Percentiles rank a stretch among this genome's conserved stretches.
Evolutionary conservation across 352 stramenopile species (phyloP).

Genomic region (Nothophytophthora sp.): DNA sequence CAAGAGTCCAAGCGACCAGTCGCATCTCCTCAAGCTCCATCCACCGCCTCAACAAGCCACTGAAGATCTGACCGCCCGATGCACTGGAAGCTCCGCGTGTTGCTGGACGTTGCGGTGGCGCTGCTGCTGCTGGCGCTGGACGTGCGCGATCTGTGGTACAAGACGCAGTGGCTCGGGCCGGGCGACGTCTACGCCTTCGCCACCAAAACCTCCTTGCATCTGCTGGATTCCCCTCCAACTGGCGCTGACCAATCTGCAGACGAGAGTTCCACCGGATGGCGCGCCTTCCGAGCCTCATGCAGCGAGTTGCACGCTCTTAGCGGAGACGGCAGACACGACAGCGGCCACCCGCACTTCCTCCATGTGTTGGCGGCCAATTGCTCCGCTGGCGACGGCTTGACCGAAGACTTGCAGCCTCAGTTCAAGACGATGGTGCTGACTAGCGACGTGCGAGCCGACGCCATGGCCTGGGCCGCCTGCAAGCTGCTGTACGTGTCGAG

Average conservation of each 20-base stretch:
- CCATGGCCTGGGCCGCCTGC: constrained; percentile 54
- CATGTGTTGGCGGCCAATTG: constrained; percentile 49
- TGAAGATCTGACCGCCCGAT: too few species aligned
- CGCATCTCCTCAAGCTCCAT: too few species aligned
- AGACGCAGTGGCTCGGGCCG: constrained; percentile 49
- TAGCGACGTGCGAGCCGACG: constrained; percentile 45
- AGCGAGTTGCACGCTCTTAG: constrained; percentile 28
- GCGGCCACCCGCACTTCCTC: constrained; percentile 5
- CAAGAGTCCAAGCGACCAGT: too few species aligned
- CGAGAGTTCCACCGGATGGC: constrained; percentile 38
- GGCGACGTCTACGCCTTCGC: constrained; percentile 42
- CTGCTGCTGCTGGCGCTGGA: constrained; percentile 42
- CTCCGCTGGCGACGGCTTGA: constrained; percentile 23
- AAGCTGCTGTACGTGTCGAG: constrained; percentile 45
- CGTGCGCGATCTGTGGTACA: constrained; percentile 60
- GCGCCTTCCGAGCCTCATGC: constrained; percentile 51
- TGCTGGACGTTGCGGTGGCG: constrained; percentile 32
- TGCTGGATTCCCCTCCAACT: constrained; percentile 8
- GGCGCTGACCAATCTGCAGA: constrained; percentile 10
- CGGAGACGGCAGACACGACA: constrained; percentile 5
- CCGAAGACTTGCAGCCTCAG: constrained; percentile 35
- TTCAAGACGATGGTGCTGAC: too few species aligned
- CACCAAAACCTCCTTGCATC: constrained; percentile 21
- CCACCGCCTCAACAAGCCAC: too few species aligned
- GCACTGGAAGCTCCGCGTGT: too few species aligned